Evolutionary conservation across 768 basidiomycete genomes (phyloP), one percentile per base, ranked within the genome.

Genomic region (Mycena sanguinolenta): DNA sequence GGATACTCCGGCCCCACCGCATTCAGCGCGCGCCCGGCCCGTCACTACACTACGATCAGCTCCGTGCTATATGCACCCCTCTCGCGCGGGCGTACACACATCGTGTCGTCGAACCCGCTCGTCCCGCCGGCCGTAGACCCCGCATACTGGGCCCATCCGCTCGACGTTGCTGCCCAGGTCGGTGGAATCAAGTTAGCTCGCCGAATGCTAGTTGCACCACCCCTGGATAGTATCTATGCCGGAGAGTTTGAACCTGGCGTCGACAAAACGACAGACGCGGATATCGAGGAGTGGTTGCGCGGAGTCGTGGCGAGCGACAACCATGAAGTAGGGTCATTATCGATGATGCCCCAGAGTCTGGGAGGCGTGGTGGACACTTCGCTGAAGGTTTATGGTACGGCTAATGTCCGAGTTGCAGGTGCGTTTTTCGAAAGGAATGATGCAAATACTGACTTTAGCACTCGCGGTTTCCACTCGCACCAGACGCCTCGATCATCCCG

Each of bases 111-210:
- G 10, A 75, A 82, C 73, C 79, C 84, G 1, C 82, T 82, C 68
- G 75, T 76, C 23, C 69, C 79, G 27, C 87, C 89, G 0, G 74
- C 77, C 4, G 87, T 89, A 69, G 84, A 90, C 74, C 87, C 88
- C 0, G 84, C 84, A 49, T 89, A 84, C 66, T 81, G 82, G 70
- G 62, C 77, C 0, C 80, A 82, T 60, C 77, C 79, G 1, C 54
- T 79, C 17, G 83, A 83, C 66, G 63, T 79, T 13, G 74, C 77
- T 1, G 67, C 79, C 4, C 79, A 83, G 25, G 76, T 81, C 21
- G 79, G 76, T 28, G 78, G 77, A 2, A 72, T 81, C 36, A 77
- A 82, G 62, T 77, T 81, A 38, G 77, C 75, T 4, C 75, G 81
- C 21, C 75, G 64, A 61, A 78, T 81, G 73, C 75, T 81, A 0